Conservation (phyloP, 352 stramenopile genomes). For the Phytophthora brassicae region DNA sequence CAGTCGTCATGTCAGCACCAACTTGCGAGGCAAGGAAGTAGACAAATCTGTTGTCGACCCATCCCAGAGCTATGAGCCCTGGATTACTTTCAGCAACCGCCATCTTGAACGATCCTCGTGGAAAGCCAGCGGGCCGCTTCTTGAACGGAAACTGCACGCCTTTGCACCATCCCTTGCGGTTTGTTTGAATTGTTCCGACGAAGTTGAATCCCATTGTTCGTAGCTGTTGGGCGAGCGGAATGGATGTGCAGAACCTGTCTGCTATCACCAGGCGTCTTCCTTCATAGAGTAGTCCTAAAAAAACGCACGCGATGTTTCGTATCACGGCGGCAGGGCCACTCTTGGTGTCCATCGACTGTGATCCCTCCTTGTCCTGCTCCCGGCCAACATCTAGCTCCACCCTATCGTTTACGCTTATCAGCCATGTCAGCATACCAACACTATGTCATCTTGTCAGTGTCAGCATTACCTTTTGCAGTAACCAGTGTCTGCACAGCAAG, state of each 20-base stretch:
- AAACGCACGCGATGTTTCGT: slow-evolving; percentile 6
- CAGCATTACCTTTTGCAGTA: slow-evolving; percentile 22
- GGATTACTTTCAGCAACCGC: neutral
- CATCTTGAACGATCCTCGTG: slow-evolving; percentile 2
- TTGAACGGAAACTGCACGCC: slow-evolving; percentile 2
- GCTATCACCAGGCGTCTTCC: neutral
- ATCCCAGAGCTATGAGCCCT: neutral
- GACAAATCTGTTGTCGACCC: slow-evolving; percentile 1
- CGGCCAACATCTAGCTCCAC: slow-evolving; percentile 6
- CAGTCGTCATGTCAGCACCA: neutral
- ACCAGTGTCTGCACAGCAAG: slow-evolving; percentile 7
- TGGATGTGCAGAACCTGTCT: neutral
- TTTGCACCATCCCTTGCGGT: slow-evolving; percentile 12
- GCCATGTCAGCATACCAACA: neutral
- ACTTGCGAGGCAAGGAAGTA: slow-evolving; percentile 20
- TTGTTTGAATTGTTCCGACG: neutral
- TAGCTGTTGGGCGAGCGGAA: slow-evolving; percentile 4
- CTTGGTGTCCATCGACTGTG: slow-evolving; percentile 5
- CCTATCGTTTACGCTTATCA: neutral
- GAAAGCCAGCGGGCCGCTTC: neutral
- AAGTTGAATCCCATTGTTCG: slow-evolving; percentile 10
- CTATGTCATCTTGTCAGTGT: too few relatives aligned
- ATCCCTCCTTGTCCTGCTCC: neutral
- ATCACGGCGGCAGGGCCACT: neutral
- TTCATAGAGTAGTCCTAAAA: neutral